phyloP scores from a whole-genome alignment of 495 filamentous ascomycete genomes.

The Bacidia gigantensis region DNA sequence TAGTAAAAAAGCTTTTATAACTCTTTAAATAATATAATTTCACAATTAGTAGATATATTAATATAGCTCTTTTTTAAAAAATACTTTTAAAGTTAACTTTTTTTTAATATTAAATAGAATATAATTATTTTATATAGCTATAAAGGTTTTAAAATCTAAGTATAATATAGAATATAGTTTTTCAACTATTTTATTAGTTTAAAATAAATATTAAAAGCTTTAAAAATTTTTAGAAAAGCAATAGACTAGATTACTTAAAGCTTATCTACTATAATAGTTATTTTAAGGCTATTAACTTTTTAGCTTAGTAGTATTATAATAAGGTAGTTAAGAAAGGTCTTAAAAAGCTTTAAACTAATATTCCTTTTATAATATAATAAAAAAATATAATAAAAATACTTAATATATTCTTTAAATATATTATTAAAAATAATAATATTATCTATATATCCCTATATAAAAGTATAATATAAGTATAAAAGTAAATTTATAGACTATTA shows the following conservation, averaged over 20 bases:
- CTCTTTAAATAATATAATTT: neutral
- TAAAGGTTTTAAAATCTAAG: constrained; percentile 2
- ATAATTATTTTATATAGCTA: constrained; percentile 1
- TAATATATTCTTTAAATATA: neutral
- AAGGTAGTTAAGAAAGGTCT: constrained; percentile 1
- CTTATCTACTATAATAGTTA: neutral
- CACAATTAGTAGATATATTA: neutral
- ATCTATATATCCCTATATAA: constrained; percentile 2
- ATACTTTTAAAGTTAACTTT: neutral
- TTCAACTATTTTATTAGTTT: neutral
- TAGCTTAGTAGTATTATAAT: neutral
- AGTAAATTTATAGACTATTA: constrained; percentile 1
- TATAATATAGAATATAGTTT: constrained; percentile 3
- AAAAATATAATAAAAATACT: neutral
- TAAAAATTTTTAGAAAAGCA: neutral
- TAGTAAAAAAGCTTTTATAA: neutral
- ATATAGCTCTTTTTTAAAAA: neutral
- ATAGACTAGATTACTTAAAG: neutral
- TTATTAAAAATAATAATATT: constrained; percentile 5
- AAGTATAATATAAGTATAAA: neutral
- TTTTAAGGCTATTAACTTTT: constrained; percentile 2
- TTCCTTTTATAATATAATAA: neutral
- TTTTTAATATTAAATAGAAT: neutral
- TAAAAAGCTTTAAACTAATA: constrained; percentile 1
- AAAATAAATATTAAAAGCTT: constrained; percentile 1